A percentile compares a stretch with the other conserved stretches of the same genome.
Conservation (phyloP, 306 rosid species). For the Prunus campanulata region DNA sequence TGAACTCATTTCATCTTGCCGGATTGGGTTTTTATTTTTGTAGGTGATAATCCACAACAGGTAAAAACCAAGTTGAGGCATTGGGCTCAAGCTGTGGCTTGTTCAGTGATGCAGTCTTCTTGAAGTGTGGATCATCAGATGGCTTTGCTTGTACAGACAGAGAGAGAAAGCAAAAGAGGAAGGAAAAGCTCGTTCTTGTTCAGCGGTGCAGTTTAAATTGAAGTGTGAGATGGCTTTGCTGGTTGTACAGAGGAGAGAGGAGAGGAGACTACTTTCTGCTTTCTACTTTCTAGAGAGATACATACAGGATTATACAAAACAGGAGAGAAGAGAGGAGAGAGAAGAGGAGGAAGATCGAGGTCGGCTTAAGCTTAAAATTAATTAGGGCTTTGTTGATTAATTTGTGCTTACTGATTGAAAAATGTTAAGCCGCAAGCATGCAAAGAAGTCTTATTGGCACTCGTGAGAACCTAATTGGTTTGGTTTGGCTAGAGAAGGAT, state of each 20-base stretch:
- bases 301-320: background rate
- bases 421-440: background rate
- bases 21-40: background rate
- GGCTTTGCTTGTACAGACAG: conserved; percentile 41
- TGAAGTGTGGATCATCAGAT: conserved; percentile 20
- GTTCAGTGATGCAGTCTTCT: conserved; percentile 77
- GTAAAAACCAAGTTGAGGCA: conserved; percentile 84
- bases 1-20: background rate
- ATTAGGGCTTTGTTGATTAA: too few relatives aligned
- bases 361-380: background rate
- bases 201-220: background rate
- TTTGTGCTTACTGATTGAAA: background rate
- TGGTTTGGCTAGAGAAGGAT: background rate
- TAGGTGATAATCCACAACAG: conserved; percentile 86
- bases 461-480: background rate
- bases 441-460: background rate
- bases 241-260: background rate
- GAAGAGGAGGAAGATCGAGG: conserved; percentile 1
- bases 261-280: background rate
- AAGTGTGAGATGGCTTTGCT: conserved; percentile 2
- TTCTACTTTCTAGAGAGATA: conserved; percentile 1
- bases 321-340: background rate
- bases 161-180: background rate
- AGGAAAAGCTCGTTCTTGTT: background rate
- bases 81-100: conserved; percentile 99